Percentiles rank a stretch among this genome's conserved stretches.
Evolutionary conservation across 129 eudicot species (phyloP).

Genomic region (Ambrosia artemisiifolia): DNA sequence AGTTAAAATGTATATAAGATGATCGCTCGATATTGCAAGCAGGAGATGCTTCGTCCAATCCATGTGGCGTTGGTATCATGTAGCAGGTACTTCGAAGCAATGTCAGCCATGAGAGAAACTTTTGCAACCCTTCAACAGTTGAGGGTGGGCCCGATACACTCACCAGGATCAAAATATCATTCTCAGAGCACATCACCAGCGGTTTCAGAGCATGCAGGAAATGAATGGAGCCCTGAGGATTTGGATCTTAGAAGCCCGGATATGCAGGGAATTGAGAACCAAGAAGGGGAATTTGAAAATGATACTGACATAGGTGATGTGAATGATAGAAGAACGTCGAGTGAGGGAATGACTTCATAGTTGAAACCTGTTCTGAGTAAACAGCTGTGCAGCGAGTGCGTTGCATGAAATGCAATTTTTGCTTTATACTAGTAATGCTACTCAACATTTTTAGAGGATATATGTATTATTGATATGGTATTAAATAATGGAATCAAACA

Average conservation of each 20-base stretch:
- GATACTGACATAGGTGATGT: constrained; percentile 28
- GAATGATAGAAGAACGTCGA: constrained; percentile 32
- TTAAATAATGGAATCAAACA: not conserved
- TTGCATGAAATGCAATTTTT: not conserved
- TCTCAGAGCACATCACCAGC: constrained; percentile 34
- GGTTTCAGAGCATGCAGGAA: constrained; percentile 39
- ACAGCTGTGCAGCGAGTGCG: not conserved
- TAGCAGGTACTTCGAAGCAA: constrained; percentile 85
- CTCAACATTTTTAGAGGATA: not conserved
- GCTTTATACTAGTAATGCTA: not conserved
- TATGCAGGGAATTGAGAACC: constrained; percentile 27
- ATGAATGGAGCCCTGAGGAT: constrained; percentile 49
- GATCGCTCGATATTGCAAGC: constrained; percentile 2
- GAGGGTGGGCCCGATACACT: constrained; percentile 42
- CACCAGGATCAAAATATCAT: constrained; percentile 32
- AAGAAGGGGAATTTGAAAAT: constrained; percentile 31
- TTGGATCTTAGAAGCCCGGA: constrained; percentile 31
- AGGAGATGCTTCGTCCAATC: constrained; percentile 97
- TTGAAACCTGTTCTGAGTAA: not conserved
- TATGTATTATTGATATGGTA: not conserved
- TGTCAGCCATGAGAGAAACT: constrained; percentile 93
- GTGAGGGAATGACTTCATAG: constrained; percentile 23
- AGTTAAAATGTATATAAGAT: not conserved
- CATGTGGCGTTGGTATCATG: constrained; percentile 85
- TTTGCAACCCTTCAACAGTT: constrained; percentile 72